These are phyloP conservation scores for Silybum marianum DNA, from an alignment of 129 eudicot genomes.

Conservation along the genomic window DNA sequence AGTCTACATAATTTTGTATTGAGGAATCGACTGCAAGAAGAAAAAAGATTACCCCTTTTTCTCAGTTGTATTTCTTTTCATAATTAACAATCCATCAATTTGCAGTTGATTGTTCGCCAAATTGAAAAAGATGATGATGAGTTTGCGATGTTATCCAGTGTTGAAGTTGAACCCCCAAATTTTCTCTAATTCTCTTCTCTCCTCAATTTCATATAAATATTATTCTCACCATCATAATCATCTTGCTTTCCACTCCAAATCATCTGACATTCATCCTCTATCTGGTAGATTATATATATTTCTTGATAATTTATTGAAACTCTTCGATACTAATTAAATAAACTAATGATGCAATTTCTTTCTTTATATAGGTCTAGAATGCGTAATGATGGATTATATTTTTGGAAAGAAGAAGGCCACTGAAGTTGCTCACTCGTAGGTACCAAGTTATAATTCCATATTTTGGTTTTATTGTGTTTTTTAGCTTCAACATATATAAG, in stretches of 20 bases:
- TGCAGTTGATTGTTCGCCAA: background rate
- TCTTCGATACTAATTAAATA: background rate
- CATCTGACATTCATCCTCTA: conserved; percentile 18
- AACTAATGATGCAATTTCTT: background rate
- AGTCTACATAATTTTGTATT: no score
- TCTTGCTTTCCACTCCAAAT: conserved; percentile 2
- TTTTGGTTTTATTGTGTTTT: no score
- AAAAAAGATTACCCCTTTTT: background rate
- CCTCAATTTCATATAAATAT: background rate
- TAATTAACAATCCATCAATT: no score
- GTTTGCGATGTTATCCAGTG: conserved; percentile 20
- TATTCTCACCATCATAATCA: background rate
- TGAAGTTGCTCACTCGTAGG: conserved; percentile 92
- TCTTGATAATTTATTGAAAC: background rate
- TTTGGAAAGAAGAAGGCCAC: conserved; percentile 82
- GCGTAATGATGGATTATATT: conserved; percentile 64
- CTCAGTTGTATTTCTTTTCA: background rate
- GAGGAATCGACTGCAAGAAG: no score
- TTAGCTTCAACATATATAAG: no score
- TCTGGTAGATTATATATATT: conserved; percentile 11
- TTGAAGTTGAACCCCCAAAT: conserved; percentile 2
- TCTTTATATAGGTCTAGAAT: conserved; percentile 49
- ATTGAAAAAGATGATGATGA: background rate
- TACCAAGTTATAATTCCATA: conserved; percentile 24
- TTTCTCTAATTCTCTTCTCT: background rate